Evolutionary conservation across 2,329 filamentous ascomycete genomes (phyloP).

Genomic region (Cordyceps fumosorosea): DNA sequence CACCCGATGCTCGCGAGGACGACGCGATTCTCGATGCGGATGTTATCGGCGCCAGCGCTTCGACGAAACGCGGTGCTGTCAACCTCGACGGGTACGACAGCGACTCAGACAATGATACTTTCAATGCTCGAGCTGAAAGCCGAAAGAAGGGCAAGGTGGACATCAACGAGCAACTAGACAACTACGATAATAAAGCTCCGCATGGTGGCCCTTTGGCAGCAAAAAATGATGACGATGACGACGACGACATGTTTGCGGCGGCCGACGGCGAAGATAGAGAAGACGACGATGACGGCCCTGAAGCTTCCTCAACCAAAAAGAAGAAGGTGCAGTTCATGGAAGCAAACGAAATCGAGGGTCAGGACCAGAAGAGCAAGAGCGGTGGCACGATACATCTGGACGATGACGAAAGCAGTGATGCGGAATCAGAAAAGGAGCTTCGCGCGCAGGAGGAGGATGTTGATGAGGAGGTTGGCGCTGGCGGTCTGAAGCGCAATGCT

Average conservation of each 20-base stretch:
- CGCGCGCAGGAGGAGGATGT: slow-evolving; percentile 69
- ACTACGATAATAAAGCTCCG: slow-evolving; percentile 42
- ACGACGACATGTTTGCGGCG: slow-evolving; percentile 28
- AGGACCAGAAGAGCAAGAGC: slow-evolving; percentile 65
- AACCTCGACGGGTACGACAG: slow-evolving; percentile 97
- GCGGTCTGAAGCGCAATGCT: slow-evolving; percentile 85
- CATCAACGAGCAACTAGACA: slow-evolving; percentile 46
- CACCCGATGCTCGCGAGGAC: slow-evolving; percentile 67
- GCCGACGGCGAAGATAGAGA: slow-evolving; percentile 47
- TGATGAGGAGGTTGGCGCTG: slow-evolving; percentile 85
- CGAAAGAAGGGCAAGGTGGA: slow-evolving; percentile 45
- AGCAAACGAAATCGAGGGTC: slow-evolving; percentile 65
- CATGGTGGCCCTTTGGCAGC: slow-evolving; percentile 21
- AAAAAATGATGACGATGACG: slow-evolving; percentile 26
- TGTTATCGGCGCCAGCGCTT: slow-evolving; percentile 74
- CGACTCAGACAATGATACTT: slow-evolving; percentile 87
- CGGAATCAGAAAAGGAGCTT: slow-evolving; percentile 61
- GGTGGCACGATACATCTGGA: slow-evolving; percentile 64
- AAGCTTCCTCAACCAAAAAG: slow-evolving; percentile 50
- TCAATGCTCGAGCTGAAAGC: slow-evolving; percentile 65
- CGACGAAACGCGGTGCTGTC: slow-evolving; percentile 85
- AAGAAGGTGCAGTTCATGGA: slow-evolving; percentile 55
- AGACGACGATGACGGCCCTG: slow-evolving; percentile 30
- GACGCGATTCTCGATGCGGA: slow-evolving; percentile 79
- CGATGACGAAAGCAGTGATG: slow-evolving; percentile 49